Base-by-base conservation (phyloP, 331 rosid genomes). In the Acacia concinna region DNA sequence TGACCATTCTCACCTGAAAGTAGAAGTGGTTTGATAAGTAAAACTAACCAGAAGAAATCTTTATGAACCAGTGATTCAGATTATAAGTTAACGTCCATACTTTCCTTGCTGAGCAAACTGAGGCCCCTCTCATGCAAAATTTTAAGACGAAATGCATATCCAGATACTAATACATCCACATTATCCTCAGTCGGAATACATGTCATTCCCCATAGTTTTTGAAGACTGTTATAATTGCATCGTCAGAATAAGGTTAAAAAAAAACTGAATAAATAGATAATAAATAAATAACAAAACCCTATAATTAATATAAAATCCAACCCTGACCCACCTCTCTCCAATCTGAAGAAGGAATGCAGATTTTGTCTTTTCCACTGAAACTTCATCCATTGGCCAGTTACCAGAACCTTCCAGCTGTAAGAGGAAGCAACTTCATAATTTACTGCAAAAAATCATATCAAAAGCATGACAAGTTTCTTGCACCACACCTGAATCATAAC, bases 91-190 rank as follows among this genome's bases (percentile, higher is more conserved):
- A 82, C 82, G 80, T 74, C 62, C 90, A 62, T 91, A 96, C 96
- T 40, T 80, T 90, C 96, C 70, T 59, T 86, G 44, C 67, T 83
- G 84, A 93, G 82, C 86, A 96, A 90, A 80, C 71, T 85, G 68
- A 90, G 93, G 88, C 96, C 97, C 86, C 89, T 96, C 87, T 96
- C 99, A 68, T 96, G 99, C 90, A 90, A 90, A 79, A 96, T 88
- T 85, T 88, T 91, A 81, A 96, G 96, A 79, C 94, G 96, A 76
- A 96, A 96, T n/a, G 92, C 98, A 84, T 89, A 96, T 83, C 99
- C 98, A 79, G 92, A 91, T 79, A 86, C 85, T 57, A 91, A 77
- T 59, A 93, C 89, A 78, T 91, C 96, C 75, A 96, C 96, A 68
- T 86, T 84, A 76, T 83, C 93, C 90, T 91, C 92, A 3, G 92